phyloP scores from a whole-genome alignment of 495 filamentous ascomycete species.

The Tetracladium setigerum region DNA sequence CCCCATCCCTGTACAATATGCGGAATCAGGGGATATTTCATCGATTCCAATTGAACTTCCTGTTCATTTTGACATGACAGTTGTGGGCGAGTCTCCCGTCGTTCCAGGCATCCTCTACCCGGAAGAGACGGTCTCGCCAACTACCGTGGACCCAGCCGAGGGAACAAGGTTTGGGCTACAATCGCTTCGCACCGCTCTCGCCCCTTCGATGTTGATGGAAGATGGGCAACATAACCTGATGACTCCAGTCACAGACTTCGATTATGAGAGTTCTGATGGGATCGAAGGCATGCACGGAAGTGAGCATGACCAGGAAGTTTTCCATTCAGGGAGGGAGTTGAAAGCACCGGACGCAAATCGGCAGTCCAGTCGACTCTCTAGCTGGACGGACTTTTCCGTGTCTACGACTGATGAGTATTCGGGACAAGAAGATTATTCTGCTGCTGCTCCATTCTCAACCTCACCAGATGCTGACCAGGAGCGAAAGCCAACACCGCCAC shows the following conservation, averaged over 20 bases:
- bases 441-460: neutral
- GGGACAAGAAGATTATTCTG: slow-evolving; percentile 2
- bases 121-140: neutral
- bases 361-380: slow-evolving; percentile 35
- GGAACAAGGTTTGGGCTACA: slow-evolving; percentile 6
- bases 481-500: slow-evolving; percentile 30
- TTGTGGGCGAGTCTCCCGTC: neutral
- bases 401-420: slow-evolving; percentile 30
- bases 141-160: neutral
- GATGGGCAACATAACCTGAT: slow-evolving; percentile 11
- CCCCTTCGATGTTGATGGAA: slow-evolving; percentile 5
- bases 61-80: neutral
- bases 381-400: slow-evolving; percentile 50
- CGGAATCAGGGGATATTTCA: slow-evolving; percentile 5
- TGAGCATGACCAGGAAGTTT: slow-evolving; percentile 25
- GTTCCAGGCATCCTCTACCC: neutral
- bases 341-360: neutral
- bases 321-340: slow-evolving; percentile 11
- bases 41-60: neutral
- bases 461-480: slow-evolving; percentile 7
- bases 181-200: slow-evolving; percentile 8
- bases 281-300: slow-evolving; percentile 23
- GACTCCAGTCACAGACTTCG: slow-evolving; percentile 19
- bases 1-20: neutral
- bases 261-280: slow-evolving; percentile 20